Evolutionary conservation across 2,329 filamentous ascomycete species (phyloP).

Genomic region (Cercospora berteroae): DNA sequence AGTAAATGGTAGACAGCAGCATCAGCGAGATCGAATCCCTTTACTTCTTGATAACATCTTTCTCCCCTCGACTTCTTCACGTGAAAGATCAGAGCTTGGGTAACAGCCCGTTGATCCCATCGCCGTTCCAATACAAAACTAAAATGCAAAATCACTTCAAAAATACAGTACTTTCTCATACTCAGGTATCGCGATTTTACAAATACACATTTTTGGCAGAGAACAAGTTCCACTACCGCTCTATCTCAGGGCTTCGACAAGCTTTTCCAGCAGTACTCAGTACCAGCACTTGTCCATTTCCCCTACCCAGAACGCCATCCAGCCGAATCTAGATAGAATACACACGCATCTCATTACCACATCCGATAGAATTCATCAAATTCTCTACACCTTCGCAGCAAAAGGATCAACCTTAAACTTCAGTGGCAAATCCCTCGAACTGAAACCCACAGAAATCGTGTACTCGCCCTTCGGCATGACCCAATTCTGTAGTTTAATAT

Average conservation of each 20-base stretch:
- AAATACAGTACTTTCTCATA: background rate
- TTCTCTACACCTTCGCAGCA: background rate
- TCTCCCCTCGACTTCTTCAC: background rate
- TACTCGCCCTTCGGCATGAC: slow-evolving; percentile 37
- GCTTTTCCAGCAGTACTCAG: background rate
- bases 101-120: background rate
- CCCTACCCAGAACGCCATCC: background rate
- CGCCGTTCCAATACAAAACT: background rate
- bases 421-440: slow-evolving; percentile 22
- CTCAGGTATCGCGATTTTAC: background rate
- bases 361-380: background rate
- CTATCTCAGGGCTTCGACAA: background rate
- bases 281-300: background rate
- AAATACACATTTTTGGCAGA: background rate
- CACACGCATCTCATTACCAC: background rate
- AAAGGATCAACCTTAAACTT: slow-evolving; percentile 18
- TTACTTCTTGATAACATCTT: background rate
- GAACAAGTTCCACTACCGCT: background rate
- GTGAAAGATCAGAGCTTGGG: background rate
- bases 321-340: background rate
- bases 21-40: background rate
- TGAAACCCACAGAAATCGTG: slow-evolving; percentile 34
- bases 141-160: background rate
- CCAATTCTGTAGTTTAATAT: slow-evolving; percentile 39
- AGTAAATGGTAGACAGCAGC: background rate